These are phyloP conservation scores for Ceratobasidium sp. DNA, from an alignment of 1,284 basidiomycete genomes.

Conservation along the genomic window DNA sequence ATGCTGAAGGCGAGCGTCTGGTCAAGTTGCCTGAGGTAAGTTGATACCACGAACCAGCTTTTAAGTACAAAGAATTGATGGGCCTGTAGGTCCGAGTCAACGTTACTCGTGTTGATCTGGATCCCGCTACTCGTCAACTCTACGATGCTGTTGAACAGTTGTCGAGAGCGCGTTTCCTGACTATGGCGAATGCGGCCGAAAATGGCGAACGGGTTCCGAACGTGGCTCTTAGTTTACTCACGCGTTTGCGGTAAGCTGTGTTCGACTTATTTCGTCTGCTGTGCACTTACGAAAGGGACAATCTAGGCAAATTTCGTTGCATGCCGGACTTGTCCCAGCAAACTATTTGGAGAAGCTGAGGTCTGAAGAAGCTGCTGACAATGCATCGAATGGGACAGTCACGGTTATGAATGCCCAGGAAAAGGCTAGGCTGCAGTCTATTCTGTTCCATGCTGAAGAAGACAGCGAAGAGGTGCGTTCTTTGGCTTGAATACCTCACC, in stretches of 20 bases:
- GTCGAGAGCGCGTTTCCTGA: constrained; percentile 59
- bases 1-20: constrained; percentile 74
- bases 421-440: constrained; percentile 63
- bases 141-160: constrained; percentile 80
- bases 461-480: constrained; percentile 80
- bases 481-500: background rate
- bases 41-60: background rate
- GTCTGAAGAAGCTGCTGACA: constrained; percentile 38
- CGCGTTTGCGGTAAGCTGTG: constrained; percentile 69
- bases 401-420: constrained; percentile 50
- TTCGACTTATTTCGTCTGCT: background rate
- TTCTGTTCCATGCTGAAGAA: constrained; percentile 75
- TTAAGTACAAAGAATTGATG: background rate
- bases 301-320: constrained; percentile 74
- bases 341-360: constrained; percentile 77
- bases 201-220: constrained; percentile 15
- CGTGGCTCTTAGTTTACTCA: constrained; percentile 76
- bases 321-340: constrained; percentile 79
- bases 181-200: constrained; percentile 33
- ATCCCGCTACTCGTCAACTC: constrained; percentile 70
- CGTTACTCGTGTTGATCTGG: constrained; percentile 73
- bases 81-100: constrained; percentile 66
- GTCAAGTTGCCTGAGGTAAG: constrained; percentile 79
- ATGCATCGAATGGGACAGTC: constrained; percentile 51
- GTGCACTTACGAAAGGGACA: background rate